Evolutionary conservation across 192 early-diverging fungal species (phyloP).

Genomic region (Neocallimastix lanati): DNA sequence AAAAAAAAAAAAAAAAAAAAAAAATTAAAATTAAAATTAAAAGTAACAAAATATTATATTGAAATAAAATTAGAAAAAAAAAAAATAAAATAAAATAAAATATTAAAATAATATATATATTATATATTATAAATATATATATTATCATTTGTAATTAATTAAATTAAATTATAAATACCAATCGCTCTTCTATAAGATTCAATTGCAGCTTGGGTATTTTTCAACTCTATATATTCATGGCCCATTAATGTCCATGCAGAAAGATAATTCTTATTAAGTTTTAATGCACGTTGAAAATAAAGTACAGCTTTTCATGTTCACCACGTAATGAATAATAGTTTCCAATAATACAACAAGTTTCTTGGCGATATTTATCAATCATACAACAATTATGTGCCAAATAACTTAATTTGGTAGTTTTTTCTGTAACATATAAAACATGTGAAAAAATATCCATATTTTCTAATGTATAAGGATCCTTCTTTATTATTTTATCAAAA

Average conservation of each 20-base stretch:
- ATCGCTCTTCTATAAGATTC: slow-evolving; percentile 74
- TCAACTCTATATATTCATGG: slow-evolving; percentile 84
- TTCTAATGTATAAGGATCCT: slow-evolving; percentile 66
- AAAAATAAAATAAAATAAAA: no score
- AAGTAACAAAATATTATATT: no score
- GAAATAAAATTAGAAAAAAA: no score
- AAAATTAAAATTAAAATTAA: no score
- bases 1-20: no score
- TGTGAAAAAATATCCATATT: slow-evolving; percentile 71
- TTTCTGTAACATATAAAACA: slow-evolving; percentile 62
- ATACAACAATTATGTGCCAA: slow-evolving; percentile 53
- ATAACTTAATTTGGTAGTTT: slow-evolving; percentile 45
- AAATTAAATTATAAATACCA: slow-evolving; percentile 37
- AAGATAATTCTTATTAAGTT: slow-evolving; percentile 55
- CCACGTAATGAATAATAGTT: slow-evolving; percentile 76
- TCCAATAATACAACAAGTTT: slow-evolving; percentile 47
- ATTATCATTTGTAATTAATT: no score
- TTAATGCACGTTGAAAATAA: slow-evolving; percentile 67
- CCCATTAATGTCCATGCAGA: slow-evolving; percentile 85
- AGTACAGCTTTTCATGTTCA: slow-evolving; percentile 67
- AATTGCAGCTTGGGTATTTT: slow-evolving; percentile 71
- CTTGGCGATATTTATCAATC: slow-evolving; percentile 63
- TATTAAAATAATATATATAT: no score
- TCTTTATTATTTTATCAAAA: slow-evolving; percentile 49
- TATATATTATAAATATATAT: no score